Conservation (phyloP, 73 alveolate genomes). For the Stentor roeselii region DNA sequence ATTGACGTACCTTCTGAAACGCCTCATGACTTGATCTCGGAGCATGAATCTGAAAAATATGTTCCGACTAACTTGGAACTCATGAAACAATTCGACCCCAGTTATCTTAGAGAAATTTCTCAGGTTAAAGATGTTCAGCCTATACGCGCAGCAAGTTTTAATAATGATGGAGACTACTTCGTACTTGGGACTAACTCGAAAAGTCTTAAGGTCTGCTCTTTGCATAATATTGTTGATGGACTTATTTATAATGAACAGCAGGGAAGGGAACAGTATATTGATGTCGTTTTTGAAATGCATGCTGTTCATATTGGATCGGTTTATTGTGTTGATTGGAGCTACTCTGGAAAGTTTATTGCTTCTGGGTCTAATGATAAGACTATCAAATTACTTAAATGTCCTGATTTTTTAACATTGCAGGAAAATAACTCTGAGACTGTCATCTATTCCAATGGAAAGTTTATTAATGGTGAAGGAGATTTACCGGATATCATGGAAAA, state of each 20-base stretch:
- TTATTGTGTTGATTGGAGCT: slow-evolving; percentile 94
- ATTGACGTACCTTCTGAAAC: not conserved
- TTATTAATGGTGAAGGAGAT: slow-evolving; percentile 37
- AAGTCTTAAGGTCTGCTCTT: slow-evolving; percentile 82
- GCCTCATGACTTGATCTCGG: not conserved
- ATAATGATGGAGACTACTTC: slow-evolving; percentile 88
- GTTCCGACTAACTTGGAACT: not conserved
- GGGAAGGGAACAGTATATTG: slow-evolving; percentile 21
- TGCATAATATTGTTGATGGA: slow-evolving; percentile 64
- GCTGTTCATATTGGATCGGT: slow-evolving; percentile 94
- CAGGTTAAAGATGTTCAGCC: slow-evolving; percentile 82
- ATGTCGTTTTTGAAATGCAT: slow-evolving; percentile 74
- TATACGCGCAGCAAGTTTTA: slow-evolving; percentile 89
- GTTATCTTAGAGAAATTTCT: not conserved
- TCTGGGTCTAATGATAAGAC: slow-evolving; percentile 93
- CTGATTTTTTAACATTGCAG: slow-evolving; percentile 68
- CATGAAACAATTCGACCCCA: slow-evolving; percentile 19
- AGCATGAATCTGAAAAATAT: not conserved
- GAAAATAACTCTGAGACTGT: slow-evolving; percentile 46
- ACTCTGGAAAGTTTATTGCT: slow-evolving; percentile 84
- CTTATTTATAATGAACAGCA: slow-evolving; percentile 55
- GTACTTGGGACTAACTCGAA: slow-evolving; percentile 95
- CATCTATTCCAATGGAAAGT: slow-evolving; percentile 32
- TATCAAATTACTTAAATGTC: slow-evolving; percentile 63
- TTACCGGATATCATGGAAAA: slow-evolving; percentile 67